Evolutionary conservation across 2,329 filamentous ascomycete genomes (phyloP).

Genomic region (Simplicillium sp.): DNA sequence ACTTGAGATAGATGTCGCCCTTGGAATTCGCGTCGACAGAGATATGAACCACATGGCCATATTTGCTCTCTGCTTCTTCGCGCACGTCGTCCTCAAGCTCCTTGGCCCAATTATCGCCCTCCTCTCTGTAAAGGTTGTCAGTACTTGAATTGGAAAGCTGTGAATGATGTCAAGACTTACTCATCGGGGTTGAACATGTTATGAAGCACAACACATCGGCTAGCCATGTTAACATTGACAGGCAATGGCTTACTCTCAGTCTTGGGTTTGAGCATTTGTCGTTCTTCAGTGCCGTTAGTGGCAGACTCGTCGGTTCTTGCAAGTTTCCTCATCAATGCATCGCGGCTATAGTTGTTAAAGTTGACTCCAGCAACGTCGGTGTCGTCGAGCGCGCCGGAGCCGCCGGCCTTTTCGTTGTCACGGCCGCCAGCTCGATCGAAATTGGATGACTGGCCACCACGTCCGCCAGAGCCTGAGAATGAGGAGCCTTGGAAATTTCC

Average conservation of each 20-base stretch:
- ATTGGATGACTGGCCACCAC: conserved; percentile 73
- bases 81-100: conserved; percentile 91
- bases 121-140: conserved; percentile 54
- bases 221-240: conserved; percentile 83
- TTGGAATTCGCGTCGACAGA: conserved; percentile 85
- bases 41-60: conserved; percentile 96
- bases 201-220: conserved; percentile 84
- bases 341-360: conserved; percentile 98
- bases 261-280: conserved; percentile 67
- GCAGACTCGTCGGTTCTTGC: conserved; percentile 80
- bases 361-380: conserved; percentile 97
- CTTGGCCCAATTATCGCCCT: conserved; percentile 81
- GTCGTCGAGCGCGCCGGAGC: conserved; percentile 91
- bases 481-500: conserved; percentile 77
- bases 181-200: conserved; percentile 92
- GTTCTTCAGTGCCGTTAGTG: conserved; percentile 55
- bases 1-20: conserved; percentile 98
- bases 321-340: conserved; percentile 97
- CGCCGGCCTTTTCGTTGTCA: conserved; percentile 81
- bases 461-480: conserved; percentile 83
- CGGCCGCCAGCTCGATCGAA: conserved; percentile 88
- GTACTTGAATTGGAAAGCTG: conserved; percentile 7
- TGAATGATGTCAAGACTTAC: conserved; percentile 48
- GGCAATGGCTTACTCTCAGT: conserved; percentile 70
- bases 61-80: conserved; percentile 86